Percentiles rank a stretch among this genome's conserved stretches.
phyloP scores from a whole-genome alignment of 164 flowering plant genomes.

The Sextonia rubra region DNA sequence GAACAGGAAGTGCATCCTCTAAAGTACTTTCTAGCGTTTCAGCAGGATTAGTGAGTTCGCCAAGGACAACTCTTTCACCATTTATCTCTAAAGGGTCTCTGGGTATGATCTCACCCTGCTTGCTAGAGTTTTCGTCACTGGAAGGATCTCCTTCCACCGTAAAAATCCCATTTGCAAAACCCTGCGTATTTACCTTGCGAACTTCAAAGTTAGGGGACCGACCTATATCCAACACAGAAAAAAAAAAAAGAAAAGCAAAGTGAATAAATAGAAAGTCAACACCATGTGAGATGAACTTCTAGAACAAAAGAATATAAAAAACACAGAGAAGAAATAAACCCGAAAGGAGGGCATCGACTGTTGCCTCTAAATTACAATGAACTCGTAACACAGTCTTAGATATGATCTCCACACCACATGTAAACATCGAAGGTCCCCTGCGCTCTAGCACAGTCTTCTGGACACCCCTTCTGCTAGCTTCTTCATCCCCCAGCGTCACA shows the following conservation, averaged over 20 bases:
- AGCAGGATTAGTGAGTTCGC: conserved; percentile 21
- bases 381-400: conserved; percentile 77
- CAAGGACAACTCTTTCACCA: conserved; percentile 15
- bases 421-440: conserved; percentile 89
- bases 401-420: conserved; percentile 77
- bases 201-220: conserved; percentile 60
- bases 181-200: conserved; percentile 46
- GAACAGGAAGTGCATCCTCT: conserved; percentile 29
- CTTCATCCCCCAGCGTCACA: conserved; percentile 96
- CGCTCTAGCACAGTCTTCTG: conserved; percentile 88
- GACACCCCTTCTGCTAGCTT: conserved; percentile 84
- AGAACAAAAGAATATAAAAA: background rate
- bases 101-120: conserved; percentile 19
- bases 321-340: conserved; percentile 35
- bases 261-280: background rate
- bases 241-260: conserved; percentile 2
- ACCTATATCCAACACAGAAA: conserved; percentile 37
- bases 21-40: conserved; percentile 18
- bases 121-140: conserved; percentile 12
- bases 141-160: conserved; percentile 21
- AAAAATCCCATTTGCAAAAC: conserved; percentile 11
- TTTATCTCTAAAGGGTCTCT: conserved; percentile 25
- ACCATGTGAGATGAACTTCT: background rate
- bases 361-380: conserved; percentile 76
- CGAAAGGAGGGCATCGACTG: conserved; percentile 87